Evolutionary conservation across 1,284 basidiomycete genomes (phyloP).

Genomic region (Cutaneotrichosporon spelunceum): DNA sequence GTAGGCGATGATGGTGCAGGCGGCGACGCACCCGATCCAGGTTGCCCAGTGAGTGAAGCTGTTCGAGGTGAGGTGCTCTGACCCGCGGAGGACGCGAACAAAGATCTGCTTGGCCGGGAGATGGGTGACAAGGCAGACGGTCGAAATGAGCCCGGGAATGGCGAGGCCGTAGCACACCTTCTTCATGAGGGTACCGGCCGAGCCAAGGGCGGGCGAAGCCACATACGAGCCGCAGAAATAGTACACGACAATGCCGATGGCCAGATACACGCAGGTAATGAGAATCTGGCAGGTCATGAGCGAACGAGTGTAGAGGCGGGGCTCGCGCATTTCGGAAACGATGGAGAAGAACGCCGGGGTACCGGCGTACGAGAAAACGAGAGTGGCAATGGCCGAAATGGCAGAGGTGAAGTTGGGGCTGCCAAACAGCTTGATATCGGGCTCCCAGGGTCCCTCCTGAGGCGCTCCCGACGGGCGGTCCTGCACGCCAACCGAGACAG

Average conservation of each 20-base stretch:
- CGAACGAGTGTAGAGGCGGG: conserved; percentile 28
- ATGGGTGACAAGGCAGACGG: conserved; percentile 19
- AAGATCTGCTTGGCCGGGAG: conserved; percentile 34
- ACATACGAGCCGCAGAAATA: conserved; percentile 32
- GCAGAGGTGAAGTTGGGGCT: conserved; percentile 33
- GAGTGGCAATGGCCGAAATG: conserved; percentile 24
- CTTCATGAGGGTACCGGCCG: conserved; percentile 30
- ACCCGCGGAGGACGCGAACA: conserved; percentile 37
- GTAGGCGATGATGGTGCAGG: conserved; percentile 28
- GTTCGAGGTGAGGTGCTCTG: conserved; percentile 37
- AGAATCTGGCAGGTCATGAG: conserved; percentile 24
- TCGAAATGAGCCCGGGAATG: conserved; percentile 36
- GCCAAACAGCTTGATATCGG: conserved; percentile 32
- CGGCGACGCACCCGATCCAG: conserved; percentile 36
- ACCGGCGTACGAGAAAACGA: conserved; percentile 22
- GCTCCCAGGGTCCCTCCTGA: conserved; percentile 33
- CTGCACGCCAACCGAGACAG: conserved; percentile 42
- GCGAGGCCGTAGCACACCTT: conserved; percentile 48
- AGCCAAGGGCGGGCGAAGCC: conserved; percentile 38
- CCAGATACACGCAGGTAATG: conserved; percentile 26
- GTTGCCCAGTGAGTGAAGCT: conserved; percentile 36
- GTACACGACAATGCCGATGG: conserved; percentile 35
- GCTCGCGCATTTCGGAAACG: conserved; percentile 34
- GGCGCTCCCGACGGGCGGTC: conserved; percentile 47
- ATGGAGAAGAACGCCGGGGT: conserved; percentile 24